Conservation (phyloP, 495 filamentous ascomycete species). For the Lindgomyces ingoldianus region DNA sequence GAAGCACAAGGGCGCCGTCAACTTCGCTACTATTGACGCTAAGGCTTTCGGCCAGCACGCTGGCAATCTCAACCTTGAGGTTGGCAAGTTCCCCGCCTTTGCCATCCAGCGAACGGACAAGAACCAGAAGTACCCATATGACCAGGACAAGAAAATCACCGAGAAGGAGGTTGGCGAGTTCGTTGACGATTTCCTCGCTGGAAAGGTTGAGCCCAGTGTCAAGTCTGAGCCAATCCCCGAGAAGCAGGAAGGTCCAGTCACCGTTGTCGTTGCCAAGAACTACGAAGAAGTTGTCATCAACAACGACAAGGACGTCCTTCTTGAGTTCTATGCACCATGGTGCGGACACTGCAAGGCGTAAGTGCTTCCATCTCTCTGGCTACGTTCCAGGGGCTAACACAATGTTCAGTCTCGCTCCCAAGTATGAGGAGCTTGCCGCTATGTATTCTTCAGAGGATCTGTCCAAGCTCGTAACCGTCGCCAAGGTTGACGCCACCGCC, state of each 20-base stretch:
- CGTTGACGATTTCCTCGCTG: constrained; percentile 81
- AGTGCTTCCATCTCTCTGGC: neutral
- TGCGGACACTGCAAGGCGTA: constrained; percentile 96
- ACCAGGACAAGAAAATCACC: constrained; percentile 80
- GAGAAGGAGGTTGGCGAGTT: constrained; percentile 75
- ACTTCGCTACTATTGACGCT: constrained; percentile 97
- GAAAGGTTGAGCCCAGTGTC: constrained; percentile 90
- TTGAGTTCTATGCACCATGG: constrained; percentile 99
- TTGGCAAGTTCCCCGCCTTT: constrained; percentile 92
- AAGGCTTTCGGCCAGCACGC: constrained; percentile 93
- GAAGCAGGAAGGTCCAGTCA: constrained; percentile 86
- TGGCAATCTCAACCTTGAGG: constrained; percentile 94
- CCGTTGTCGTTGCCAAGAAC: constrained; percentile 87
- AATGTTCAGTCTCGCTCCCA: constrained; percentile 56
- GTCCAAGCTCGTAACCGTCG: constrained; percentile 78
- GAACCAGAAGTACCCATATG: constrained; percentile 95
- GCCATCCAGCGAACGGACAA: constrained; percentile 95
- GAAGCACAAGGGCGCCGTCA: constrained; percentile 80
- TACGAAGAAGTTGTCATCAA: constrained; percentile 93
- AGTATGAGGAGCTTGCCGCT: constrained; percentile 78
- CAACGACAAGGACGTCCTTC: constrained; percentile 92
- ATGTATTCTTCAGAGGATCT: constrained; percentile 74
- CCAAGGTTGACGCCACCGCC: constrained; percentile 95
- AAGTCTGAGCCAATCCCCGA: constrained; percentile 98
- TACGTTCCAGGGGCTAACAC: neutral